phyloP scores from a whole-genome alignment of 768 basidiomycete species.

The Holtermanniella nyarrowii region DNA sequence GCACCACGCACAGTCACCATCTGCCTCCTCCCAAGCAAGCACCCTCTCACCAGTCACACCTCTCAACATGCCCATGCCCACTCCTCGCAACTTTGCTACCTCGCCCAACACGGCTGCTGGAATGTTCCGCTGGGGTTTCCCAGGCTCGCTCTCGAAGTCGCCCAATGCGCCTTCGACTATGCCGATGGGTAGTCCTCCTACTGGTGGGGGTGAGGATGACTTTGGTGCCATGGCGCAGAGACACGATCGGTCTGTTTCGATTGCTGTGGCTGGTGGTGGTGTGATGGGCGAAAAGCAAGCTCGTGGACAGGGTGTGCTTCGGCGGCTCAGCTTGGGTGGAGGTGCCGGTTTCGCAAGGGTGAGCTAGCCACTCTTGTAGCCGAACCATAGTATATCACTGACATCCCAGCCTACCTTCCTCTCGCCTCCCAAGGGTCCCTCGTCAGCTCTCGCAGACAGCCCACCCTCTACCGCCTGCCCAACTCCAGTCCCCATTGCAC shows the following conservation, averaged over 20 bases:
- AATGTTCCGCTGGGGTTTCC: slow-evolving; percentile 23
- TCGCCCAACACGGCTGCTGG: background rate
- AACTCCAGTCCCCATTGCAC: background rate
- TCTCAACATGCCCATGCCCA: slow-evolving; percentile 6
- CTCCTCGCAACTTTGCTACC: slow-evolving; percentile 4
- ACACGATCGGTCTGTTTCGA: background rate
- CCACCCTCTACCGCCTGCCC: slow-evolving; percentile 1
- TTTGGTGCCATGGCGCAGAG: background rate
- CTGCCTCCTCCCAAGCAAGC: slow-evolving; percentile 10
- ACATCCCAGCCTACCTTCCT: slow-evolving; percentile 11
- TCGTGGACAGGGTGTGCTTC: slow-evolving; percentile 29
- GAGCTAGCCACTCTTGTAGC: background rate
- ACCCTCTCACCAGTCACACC: slow-evolving; percentile 26
- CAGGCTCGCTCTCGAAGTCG: slow-evolving; percentile 14
- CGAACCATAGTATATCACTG: background rate
- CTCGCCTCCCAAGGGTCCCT: slow-evolving; percentile 10
- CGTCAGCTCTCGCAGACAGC: slow-evolving; percentile 6
- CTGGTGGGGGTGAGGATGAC: background rate
- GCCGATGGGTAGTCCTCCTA: background rate
- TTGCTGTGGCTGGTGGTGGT: slow-evolving; percentile 3
- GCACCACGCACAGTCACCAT: background rate
- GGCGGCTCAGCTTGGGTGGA: slow-evolving; percentile 25
- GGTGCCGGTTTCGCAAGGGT: slow-evolving; percentile 13
- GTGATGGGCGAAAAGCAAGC: slow-evolving; percentile 32
- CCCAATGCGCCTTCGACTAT: slow-evolving; percentile 1